Evolutionary conservation across 257 asterid species (phyloP).

Genomic region (Ehretia macrophylla): DNA sequence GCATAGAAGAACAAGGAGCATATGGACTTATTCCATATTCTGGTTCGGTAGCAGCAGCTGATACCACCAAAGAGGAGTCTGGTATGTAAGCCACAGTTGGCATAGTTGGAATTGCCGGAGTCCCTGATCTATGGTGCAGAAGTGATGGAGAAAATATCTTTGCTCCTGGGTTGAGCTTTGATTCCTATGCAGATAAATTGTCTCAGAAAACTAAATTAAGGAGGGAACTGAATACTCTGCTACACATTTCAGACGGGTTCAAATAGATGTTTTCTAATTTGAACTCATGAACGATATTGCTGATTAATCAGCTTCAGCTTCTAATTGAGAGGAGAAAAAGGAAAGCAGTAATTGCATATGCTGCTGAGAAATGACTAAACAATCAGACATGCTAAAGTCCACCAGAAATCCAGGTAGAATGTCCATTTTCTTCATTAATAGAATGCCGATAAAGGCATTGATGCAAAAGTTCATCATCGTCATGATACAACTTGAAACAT

Average conservation of each 20-base stretch:
- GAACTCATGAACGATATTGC: no score
- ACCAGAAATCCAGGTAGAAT: no score
- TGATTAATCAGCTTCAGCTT: no score
- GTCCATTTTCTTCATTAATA: no score
- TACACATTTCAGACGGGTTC: not conserved
- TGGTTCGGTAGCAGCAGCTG: constrained; percentile 43
- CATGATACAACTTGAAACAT: not conserved
- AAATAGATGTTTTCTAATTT: no score
- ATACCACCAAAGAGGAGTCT: constrained; percentile 31
- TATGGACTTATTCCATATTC: constrained; percentile 44
- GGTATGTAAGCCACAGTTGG: constrained; percentile 38
- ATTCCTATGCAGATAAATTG: constrained; percentile 44
- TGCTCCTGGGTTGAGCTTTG: constrained; percentile 90
- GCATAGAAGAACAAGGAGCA: constrained; percentile 39
- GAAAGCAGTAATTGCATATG: no score
- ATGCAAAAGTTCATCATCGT: not conserved
- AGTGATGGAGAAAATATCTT: constrained; percentile 69
- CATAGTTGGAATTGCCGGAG: constrained; percentile 45
- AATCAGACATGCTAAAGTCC: no score
- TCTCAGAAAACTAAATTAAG: not conserved
- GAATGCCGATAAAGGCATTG: not conserved
- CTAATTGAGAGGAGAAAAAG: no score
- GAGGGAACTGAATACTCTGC: not conserved
- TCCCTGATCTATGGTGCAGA: constrained; percentile 37
- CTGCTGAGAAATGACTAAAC: no score